Evolutionary conservation across 345 rosid species (phyloP).

Genomic region (Syzygium aqueum): DNA sequence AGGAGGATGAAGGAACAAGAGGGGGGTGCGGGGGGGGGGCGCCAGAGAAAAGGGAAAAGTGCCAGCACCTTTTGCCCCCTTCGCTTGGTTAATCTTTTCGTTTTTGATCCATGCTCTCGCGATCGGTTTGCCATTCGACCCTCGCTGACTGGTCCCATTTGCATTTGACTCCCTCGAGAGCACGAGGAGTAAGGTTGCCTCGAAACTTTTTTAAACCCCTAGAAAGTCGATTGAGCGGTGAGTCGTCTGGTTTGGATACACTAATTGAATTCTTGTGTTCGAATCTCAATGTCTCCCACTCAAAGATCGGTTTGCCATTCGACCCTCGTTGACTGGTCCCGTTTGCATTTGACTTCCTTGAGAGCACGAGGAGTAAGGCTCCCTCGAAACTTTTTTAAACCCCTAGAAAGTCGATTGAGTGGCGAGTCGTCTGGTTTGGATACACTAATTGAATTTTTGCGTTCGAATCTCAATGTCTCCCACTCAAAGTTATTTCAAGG

Average conservation of each 20-base stretch:
- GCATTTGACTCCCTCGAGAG: not conserved
- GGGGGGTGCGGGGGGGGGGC: not conserved
- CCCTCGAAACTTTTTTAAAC: not conserved
- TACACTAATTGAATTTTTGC: no score
- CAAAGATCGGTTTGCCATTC: not conserved
- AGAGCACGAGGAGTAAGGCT: not conserved
- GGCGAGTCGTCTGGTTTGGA: not conserved
- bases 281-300: not conserved
- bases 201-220: not conserved
- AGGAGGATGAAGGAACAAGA: accelerated
- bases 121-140: not conserved
- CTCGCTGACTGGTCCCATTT: not conserved
- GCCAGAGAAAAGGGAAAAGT: not conserved
- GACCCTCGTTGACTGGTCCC: not conserved
- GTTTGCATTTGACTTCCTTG: not conserved
- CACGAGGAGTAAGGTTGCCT: not conserved
- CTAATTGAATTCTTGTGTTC: not conserved
- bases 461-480: not conserved
- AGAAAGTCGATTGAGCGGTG: not conserved
- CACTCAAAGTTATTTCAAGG: not conserved
- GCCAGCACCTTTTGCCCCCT: not conserved
- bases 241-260: not conserved
- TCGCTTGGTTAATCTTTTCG: not conserved
- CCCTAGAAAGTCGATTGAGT: not conserved
- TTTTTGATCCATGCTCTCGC: not conserved